Base-by-base conservation (phyloP, 306 rosid genomes). In the Aeschynomene evenia region DNA sequence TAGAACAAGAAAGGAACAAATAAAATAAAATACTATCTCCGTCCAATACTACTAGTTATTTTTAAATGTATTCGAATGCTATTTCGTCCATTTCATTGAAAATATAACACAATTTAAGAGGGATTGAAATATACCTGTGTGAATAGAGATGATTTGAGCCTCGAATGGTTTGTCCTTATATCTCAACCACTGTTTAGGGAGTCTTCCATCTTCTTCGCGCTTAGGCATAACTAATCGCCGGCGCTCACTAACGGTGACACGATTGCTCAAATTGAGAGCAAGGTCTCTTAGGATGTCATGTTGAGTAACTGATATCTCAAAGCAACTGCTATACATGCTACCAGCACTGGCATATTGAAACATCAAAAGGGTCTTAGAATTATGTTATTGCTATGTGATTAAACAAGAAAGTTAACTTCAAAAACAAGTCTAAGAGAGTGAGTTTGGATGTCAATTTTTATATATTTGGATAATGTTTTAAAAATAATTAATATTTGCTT, bases 201-300 rank as follows among this genome's bases (percentile, higher is more conserved):
- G 81, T 34, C 79, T 7, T n/a, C 62, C 62, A 29, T 28, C 77
- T 2, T 26, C 56, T 39, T 85, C 92, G 60, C 96, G 75, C 75
- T 85, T 85, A 1, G 98, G 87, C 98, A 93, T 93, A 2, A 90
- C 85, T 48, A 93, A 70, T 65, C 97, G 85, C 11, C 51, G 63
- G 15, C 92, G 96, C 18, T 81, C 78, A 29, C 48, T 62, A 9
- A 88, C 21, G 29, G 54, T 56, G 14, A 12, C 79, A 2, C 74
- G 79, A 18, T 63, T 81, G 76, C 89, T 90, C 74, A 86, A 70
- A 72, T 90, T 81, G 26, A 93, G 77, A 51, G 98, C 96, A 23
- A 93, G 86, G 76, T 90, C 94, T 83, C 98, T 70, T 71, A 93
- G 70, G 7, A 90, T 87, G 78, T 93, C 98, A 53, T 93, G 98